phyloP scores from a whole-genome alignment of 2,329 filamentous ascomycete species.

The Fusarium pilosicola region DNA sequence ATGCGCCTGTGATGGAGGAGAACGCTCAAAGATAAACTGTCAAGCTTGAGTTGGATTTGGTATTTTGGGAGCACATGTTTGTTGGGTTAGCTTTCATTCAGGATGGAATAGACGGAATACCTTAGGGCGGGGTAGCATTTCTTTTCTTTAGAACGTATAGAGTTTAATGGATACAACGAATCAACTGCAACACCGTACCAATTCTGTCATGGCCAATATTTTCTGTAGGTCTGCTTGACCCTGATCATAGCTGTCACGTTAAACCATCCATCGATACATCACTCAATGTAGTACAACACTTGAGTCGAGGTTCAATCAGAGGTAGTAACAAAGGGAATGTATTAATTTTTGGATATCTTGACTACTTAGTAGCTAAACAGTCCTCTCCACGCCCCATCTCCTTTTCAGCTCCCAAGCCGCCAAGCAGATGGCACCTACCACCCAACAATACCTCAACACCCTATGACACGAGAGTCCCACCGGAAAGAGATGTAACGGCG shows the following conservation, averaged over 20 bases:
- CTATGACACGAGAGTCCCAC: background rate
- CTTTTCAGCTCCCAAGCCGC: background rate
- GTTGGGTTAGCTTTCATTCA: background rate
- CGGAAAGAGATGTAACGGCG: background rate
- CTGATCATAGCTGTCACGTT: no score
- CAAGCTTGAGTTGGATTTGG: background rate
- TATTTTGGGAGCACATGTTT: no score
- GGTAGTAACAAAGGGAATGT: background rate
- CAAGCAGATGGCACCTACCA: background rate
- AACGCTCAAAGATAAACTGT: background rate
- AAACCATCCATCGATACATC: no score
- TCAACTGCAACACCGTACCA: accelerated
- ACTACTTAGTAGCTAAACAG: background rate
- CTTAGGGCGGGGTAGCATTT: background rate
- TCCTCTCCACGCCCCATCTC: background rate
- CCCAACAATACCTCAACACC: background rate
- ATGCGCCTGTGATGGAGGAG: constrained; percentile 1
- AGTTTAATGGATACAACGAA: background rate
- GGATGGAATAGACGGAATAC: background rate
- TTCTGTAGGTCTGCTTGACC: no score
- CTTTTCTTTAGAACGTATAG: background rate
- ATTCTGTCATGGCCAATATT: accelerated
- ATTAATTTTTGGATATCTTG: background rate
- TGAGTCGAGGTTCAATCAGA: background rate
- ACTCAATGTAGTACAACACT: background rate